Percentiles rank a stretch among this genome's conserved stretches.
Evolutionary conservation across 495 filamentous ascomycete species (phyloP).

Genomic region (Daldinia loculata): DNA sequence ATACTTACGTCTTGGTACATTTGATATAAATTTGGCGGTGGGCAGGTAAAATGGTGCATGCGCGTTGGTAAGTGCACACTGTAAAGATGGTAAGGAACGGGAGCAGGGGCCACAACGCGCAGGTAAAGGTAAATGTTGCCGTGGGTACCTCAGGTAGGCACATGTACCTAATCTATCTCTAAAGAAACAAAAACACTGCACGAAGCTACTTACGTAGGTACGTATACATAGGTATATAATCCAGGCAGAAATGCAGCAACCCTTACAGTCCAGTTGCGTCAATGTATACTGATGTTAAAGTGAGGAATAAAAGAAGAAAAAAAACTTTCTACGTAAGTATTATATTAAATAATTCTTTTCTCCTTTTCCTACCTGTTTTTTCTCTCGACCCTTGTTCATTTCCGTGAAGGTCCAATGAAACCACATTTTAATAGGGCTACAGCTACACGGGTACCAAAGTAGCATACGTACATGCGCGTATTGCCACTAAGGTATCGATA

Average conservation of each 20-base stretch:
- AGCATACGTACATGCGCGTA: slow-evolving; percentile 16
- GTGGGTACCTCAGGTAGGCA: slow-evolving; percentile 4
- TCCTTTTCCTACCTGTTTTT: slow-evolving; percentile 2
- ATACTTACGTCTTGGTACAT: background rate
- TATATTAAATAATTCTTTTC: slow-evolving; percentile 11
- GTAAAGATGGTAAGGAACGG: slow-evolving; percentile 10
- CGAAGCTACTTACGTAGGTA: background rate
- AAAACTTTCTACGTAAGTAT: background rate
- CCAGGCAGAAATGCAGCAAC: background rate
- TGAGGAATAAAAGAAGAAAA: background rate
- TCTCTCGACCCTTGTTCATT: slow-evolving; percentile 11
- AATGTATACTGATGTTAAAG: background rate
- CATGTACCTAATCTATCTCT: background rate
- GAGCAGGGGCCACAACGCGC: slow-evolving; percentile 23
- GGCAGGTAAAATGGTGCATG: slow-evolving; percentile 17
- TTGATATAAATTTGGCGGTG: slow-evolving; percentile 30
- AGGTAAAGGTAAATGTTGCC: background rate
- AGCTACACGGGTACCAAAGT: slow-evolving; percentile 6
- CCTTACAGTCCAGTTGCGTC: background rate
- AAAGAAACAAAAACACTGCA: background rate
- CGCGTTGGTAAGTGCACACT: slow-evolving; percentile 7
- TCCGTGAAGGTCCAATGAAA: slow-evolving; percentile 11
- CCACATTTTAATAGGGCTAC: slow-evolving; percentile 26
- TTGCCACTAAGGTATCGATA: background rate
- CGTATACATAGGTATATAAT: background rate